Evolutionary conservation across 768 basidiomycete genomes (phyloP).

Genomic region (Macrolepiota dolichaula): DNA sequence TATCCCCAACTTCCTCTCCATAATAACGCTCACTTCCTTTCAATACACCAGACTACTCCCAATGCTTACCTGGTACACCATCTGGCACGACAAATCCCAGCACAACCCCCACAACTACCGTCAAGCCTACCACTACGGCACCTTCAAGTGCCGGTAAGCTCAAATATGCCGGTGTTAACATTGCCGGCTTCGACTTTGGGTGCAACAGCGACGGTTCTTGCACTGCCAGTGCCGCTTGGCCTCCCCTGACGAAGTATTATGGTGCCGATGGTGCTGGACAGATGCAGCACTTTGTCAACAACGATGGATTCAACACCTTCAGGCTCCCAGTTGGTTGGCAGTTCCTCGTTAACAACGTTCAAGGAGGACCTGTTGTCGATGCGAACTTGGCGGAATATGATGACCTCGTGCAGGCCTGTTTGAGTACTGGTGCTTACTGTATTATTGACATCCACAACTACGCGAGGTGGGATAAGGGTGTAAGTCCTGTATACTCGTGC

Average conservation of each 20-base stretch:
- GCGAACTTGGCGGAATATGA: constrained; percentile 49
- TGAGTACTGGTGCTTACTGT: constrained; percentile 47
- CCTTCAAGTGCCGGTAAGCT: constrained; percentile 28
- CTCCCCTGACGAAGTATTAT: constrained; percentile 42
- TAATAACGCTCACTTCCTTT: background rate
- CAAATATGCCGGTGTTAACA: constrained; percentile 45
- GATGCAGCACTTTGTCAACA: constrained; percentile 55
- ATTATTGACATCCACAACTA: constrained; percentile 63
- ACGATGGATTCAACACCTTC: constrained; percentile 55
- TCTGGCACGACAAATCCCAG: background rate
- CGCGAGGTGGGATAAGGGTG: constrained; percentile 49
- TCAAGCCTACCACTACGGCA: constrained; percentile 19
- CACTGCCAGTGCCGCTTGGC: constrained; percentile 32
- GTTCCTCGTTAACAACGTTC: constrained; percentile 36
- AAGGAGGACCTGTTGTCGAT: constrained; percentile 37
- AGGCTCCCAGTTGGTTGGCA: constrained; percentile 64
- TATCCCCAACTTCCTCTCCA: background rate
- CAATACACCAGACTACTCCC: constrained; percentile 25
- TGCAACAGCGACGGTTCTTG: constrained; percentile 43
- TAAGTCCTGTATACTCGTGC: constrained; percentile 14
- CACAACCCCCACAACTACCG: constrained; percentile 9
- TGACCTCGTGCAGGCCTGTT: constrained; percentile 44
- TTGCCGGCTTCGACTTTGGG: constrained; percentile 55
- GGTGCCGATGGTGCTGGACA: constrained; percentile 49
- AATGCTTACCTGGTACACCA: constrained; percentile 27